Evolutionary conservation across 805 yeast genomes (phyloP).

Genomic region (Komagataella phaffii): DNA sequence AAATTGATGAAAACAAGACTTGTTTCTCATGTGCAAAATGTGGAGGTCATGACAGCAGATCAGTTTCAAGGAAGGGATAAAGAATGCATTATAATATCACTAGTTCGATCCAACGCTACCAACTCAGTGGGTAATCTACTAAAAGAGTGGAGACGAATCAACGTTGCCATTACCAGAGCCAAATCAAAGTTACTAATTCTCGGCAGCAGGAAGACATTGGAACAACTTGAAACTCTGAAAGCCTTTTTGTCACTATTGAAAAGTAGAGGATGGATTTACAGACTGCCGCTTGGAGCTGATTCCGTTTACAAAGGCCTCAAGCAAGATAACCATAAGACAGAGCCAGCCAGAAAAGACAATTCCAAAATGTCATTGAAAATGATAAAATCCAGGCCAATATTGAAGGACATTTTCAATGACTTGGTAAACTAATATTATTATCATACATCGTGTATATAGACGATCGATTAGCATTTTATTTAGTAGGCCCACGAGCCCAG

Average conservation of each 20-base stretch:
- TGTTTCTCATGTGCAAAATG: slow-evolving; percentile 19
- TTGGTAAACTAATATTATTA: neutral
- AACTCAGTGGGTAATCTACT: slow-evolving; percentile 63
- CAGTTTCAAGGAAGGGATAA: slow-evolving; percentile 95
- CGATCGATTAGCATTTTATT: neutral
- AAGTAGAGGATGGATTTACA: slow-evolving; percentile 48
- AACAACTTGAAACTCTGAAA: slow-evolving; percentile 33
- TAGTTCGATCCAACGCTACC: slow-evolving; percentile 69
- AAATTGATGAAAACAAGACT: slow-evolving; percentile 23
- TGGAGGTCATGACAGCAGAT: slow-evolving; percentile 88
- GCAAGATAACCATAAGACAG: neutral
- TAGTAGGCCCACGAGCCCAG: neutral
- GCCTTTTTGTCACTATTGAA: slow-evolving; percentile 49
- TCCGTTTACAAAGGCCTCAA: slow-evolving; percentile 15
- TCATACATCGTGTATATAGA: neutral
- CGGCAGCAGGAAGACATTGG: slow-evolving; percentile 62
- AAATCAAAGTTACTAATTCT: slow-evolving; percentile 69
- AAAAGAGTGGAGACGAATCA: slow-evolving; percentile 82
- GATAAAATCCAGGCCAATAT: neutral
- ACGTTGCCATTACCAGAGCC: slow-evolving; percentile 92
- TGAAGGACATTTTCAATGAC: neutral
- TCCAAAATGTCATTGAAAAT: neutral
- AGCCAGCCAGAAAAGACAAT: neutral
- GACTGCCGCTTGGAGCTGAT: slow-evolving; percentile 32
- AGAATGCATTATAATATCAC: slow-evolving; percentile 77